Evolutionary conservation across 2,329 filamentous ascomycete species (phyloP).

Genomic region (Cordyceps pruinosa): DNA sequence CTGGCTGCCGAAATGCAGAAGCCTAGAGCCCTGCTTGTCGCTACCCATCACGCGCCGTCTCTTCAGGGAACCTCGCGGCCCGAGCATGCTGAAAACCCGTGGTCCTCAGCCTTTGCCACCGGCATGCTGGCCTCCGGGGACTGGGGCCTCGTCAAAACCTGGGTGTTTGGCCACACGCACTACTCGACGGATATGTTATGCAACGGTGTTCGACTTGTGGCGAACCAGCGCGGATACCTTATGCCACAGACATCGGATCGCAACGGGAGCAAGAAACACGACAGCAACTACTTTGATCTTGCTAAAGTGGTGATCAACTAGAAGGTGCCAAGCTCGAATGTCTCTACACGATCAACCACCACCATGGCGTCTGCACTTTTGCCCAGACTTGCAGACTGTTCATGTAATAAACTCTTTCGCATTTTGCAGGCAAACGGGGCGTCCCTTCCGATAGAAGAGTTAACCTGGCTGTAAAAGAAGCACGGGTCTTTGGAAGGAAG

Average conservation of each 20-base stretch:
- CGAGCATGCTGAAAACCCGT: slow-evolving; percentile 38
- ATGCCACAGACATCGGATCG: background rate
- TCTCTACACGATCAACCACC: too few species aligned
- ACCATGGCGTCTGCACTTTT: too few species aligned
- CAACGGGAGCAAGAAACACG: background rate
- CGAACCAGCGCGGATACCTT: slow-evolving; percentile 41
- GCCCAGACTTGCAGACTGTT: too few species aligned
- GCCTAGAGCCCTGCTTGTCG: slow-evolving; percentile 35
- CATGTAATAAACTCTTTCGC: too few species aligned
- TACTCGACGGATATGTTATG: slow-evolving; percentile 31
- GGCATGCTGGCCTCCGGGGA: slow-evolving; percentile 30
- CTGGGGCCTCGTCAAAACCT: slow-evolving; percentile 30
- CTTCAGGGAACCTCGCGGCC: slow-evolving; percentile 41
- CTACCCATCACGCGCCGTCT: slow-evolving; percentile 53
- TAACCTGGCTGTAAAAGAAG: too few species aligned
- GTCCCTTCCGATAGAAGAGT: too few species aligned
- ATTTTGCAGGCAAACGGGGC: too few species aligned
- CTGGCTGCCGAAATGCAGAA: slow-evolving; percentile 16
- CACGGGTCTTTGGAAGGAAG: too few species aligned
- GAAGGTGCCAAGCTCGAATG: too few species aligned
- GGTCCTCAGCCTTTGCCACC: slow-evolving; percentile 46
- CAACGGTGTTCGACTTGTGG: slow-evolving; percentile 31
- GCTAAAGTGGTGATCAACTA: background rate
- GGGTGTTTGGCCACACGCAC: slow-evolving; percentile 46
- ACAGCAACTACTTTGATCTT: background rate